Evolutionary conservation across 139 green algal species (phyloP), one percentile per base, ranked within the genome.

Genomic region (Trebouxia sp.): DNA sequence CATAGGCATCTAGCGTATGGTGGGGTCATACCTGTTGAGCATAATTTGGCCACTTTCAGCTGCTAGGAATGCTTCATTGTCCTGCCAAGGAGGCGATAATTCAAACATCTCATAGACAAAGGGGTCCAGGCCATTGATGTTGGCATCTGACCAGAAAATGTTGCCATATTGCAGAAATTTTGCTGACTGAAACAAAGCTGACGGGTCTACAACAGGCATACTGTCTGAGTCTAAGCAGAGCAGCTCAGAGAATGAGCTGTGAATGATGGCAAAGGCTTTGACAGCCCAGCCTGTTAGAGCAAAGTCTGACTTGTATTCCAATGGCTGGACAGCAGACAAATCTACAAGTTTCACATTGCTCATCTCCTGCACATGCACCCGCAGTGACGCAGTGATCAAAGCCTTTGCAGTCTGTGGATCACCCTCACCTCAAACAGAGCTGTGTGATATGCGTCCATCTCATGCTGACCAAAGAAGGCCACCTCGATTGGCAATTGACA

Each of bases 231-330:
- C 66, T 32, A 76, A 43, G 15, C 17, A 38, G 8, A 76, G 37
- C 7, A 76, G 6, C 37, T 76, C 39, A 10, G 20, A 37, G 37
- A 76, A 76, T 5, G 66, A 76, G 38, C 66, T 76, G 39, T 53
- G 38, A 50, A 53, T 53, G 39, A 76, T 53, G 30, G 66, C 66
- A 51, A 76, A 76, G 37, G 39, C 66, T 53, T 76, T 76, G 15
- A 43, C 10, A 32, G 39, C 66, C 32, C 30, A 76, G 38, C 66
- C 38, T 37, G 30, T 35, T 12, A 76, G 30, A 69, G 58, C 11
- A 39, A 69, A 41, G 28, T 69, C 28, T 26, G 30, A 10, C 41
- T 69, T 69, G 30, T 69, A 69, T 30, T 69, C 30, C 30, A 69
- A 15, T 1, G 14, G 58, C 24, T 69, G 39, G 28, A 26, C 28